Percentiles rank a stretch among this genome's conserved stretches.
phyloP scores from a whole-genome alignment of 2,329 filamentous ascomycete species.

The Ambrosiella cleistominuta region DNA sequence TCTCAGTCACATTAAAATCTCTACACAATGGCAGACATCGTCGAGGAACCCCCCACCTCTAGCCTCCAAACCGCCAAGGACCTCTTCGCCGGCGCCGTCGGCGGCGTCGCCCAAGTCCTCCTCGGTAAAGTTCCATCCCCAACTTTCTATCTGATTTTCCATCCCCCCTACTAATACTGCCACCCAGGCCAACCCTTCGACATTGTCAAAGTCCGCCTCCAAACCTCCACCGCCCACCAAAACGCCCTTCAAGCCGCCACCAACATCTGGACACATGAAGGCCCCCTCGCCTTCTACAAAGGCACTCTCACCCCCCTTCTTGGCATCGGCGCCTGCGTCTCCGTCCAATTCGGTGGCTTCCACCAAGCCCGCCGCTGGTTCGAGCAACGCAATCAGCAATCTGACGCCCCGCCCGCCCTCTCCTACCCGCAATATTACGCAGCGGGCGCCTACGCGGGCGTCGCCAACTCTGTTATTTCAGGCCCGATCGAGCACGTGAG shows the following conservation, averaged over 20 bases:
- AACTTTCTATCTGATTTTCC: slow-evolving; percentile 12
- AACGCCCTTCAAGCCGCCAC: slow-evolving; percentile 64
- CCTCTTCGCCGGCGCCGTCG: slow-evolving; percentile 74
- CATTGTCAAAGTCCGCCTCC: slow-evolving; percentile 93
- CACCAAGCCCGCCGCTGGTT: slow-evolving; percentile 77
- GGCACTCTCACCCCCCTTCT: slow-evolving; percentile 87
- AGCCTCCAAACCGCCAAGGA: slow-evolving; percentile 61
- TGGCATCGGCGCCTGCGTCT: slow-evolving; percentile 91
- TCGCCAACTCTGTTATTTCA: slow-evolving; percentile 77
- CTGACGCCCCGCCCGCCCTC: slow-evolving; percentile 37
- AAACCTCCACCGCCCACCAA: slow-evolving; percentile 69
- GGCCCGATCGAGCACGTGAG: slow-evolving; percentile 92
- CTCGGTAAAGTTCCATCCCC: slow-evolving; percentile 47
- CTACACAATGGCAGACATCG: slow-evolving; percentile 8
- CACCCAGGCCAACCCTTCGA: slow-evolving; percentile 52
- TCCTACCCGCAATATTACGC: slow-evolving; percentile 77
- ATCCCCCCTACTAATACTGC: background rate
- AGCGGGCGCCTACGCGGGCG: slow-evolving; percentile 77
- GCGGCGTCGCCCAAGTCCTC: slow-evolving; percentile 84
- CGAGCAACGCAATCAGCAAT: slow-evolving; percentile 55
- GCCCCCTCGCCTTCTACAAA: slow-evolving; percentile 89
- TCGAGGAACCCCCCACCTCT: slow-evolving; percentile 15
- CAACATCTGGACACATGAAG: slow-evolving; percentile 76
- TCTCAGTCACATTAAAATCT: background rate
- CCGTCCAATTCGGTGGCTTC: slow-evolving; percentile 97